These are phyloP conservation scores for Byssothecium circinans DNA, from an alignment of 2,329 filamentous ascomycete genomes.

Conservation along the genomic window DNA sequence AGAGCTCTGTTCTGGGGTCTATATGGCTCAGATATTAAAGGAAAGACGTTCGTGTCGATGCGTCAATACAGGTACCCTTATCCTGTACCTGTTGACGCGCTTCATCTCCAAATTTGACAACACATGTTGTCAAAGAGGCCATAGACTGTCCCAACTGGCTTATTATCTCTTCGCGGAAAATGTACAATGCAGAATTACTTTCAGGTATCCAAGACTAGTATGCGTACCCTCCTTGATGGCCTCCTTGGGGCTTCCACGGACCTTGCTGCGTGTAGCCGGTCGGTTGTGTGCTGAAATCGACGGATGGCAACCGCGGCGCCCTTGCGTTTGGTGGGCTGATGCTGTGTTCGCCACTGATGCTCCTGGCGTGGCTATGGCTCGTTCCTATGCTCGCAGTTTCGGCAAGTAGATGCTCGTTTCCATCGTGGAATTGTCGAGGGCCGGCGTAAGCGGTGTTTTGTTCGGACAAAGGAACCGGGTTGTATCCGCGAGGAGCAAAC, in stretches of 20 bases:
- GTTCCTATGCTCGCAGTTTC: constrained; percentile 39
- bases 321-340: constrained; percentile 22
- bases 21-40: constrained; percentile 10
- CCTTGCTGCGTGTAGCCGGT: constrained; percentile 21
- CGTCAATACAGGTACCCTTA: constrained; percentile 6
- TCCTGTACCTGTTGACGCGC: constrained; percentile 2
- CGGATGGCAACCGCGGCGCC: constrained; percentile 34
- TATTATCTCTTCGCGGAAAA: constrained; percentile 9
- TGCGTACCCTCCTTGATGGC: constrained; percentile 22
- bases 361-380: constrained; percentile 26
- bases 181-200: constrained; percentile 23
- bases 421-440: constrained; percentile 26
- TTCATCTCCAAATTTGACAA: not conserved
- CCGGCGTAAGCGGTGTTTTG: constrained; percentile 35
- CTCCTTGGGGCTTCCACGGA: constrained; percentile 32
- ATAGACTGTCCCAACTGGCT: not conserved
- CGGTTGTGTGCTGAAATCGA: constrained; percentile 26
- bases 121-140: constrained; percentile 1
- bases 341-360: constrained; percentile 25
- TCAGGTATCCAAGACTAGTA: constrained; percentile 24
- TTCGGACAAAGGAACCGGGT: constrained; percentile 40
- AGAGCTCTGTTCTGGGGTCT: constrained; percentile 14
- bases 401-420: constrained; percentile 34
- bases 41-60: constrained; percentile 19
- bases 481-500: constrained; percentile 39